Evolutionary conservation across 768 basidiomycete genomes (phyloP).

Genomic region (Trametes gibbosa): DNA sequence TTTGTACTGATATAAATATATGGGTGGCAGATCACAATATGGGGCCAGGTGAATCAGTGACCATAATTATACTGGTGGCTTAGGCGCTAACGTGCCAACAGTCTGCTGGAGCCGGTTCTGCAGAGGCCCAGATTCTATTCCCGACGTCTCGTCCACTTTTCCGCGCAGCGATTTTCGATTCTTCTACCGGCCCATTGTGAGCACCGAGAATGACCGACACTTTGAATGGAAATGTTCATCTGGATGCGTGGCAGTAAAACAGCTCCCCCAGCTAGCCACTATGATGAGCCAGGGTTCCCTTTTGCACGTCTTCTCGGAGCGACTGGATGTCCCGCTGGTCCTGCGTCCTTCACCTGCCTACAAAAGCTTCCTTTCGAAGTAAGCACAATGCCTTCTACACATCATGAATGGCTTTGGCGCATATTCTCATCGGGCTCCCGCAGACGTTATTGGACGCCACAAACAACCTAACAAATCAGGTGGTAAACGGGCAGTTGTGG

Average conservation of each 20-base stretch:
- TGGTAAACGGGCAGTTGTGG: conserved; percentile 55
- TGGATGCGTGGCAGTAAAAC: conserved; percentile 41
- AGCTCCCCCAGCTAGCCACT: conserved; percentile 25
- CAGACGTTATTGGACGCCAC: conserved; percentile 50
- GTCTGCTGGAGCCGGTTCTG: conserved; percentile 54
- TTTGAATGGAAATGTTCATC: too few relatives aligned
- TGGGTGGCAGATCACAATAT: conserved; percentile 45
- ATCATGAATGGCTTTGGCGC: conserved; percentile 30
- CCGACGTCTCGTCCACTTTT: conserved; percentile 39
- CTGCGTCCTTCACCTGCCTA: conserved; percentile 26
- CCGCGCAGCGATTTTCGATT: conserved; percentile 52
- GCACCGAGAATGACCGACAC: conserved; percentile 14
- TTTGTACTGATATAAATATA: neutral
- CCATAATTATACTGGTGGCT: neutral
- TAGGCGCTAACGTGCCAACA: conserved; percentile 16
- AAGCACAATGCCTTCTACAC: conserved; percentile 19
- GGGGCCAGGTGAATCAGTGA: conserved; percentile 44
- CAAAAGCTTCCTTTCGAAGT: conserved; percentile 31
- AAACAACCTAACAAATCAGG: conserved; percentile 42
- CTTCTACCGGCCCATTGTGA: conserved; percentile 53
- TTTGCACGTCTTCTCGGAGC: conserved; percentile 21
- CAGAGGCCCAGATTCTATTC: conserved; percentile 47
- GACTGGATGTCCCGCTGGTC: conserved; percentile 23
- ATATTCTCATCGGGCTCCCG: conserved; percentile 21
- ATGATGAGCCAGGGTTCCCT: conserved; percentile 30